phyloP scores from a whole-genome alignment of 2,329 filamentous ascomycete species.

The Albophoma yamanashiensis region DNA sequence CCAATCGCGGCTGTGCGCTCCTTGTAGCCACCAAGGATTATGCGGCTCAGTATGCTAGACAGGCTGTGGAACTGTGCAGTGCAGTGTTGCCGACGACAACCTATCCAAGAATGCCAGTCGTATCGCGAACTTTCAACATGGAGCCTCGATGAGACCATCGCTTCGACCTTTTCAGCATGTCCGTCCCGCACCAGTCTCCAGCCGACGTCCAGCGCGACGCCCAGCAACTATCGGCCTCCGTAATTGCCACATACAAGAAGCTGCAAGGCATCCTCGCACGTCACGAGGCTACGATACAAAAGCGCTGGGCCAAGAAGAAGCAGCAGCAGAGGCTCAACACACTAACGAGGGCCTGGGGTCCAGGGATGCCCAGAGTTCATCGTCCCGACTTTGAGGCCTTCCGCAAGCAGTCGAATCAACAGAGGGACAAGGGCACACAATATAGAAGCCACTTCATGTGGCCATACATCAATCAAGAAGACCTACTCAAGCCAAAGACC shows the following conservation, averaged over 20 bases:
- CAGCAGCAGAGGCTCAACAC: slow-evolving; percentile 31
- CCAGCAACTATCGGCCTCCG: slow-evolving; percentile 1
- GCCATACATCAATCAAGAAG: slow-evolving; percentile 48
- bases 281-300: slow-evolving; percentile 39
- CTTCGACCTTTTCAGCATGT: no score
- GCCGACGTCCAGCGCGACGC: slow-evolving; percentile 6
- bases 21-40: no score
- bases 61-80: no score
- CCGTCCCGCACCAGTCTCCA: neutral
- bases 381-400: slow-evolving; percentile 38
- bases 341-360: slow-evolving; percentile 33
- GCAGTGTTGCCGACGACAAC: neutral
- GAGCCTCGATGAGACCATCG: no score
- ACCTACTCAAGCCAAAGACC: slow-evolving; percentile 30
- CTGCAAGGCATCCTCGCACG: slow-evolving; percentile 33
- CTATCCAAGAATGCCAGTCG: no score
- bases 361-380: slow-evolving; percentile 35
- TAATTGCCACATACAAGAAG: slow-evolving; percentile 22
- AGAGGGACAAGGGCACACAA: slow-evolving; percentile 8
- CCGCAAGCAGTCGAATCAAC: slow-evolving; percentile 8
- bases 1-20: no score
- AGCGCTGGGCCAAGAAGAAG: slow-evolving; percentile 44
- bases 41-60: no score
- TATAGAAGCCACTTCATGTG: slow-evolving; percentile 30
- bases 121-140: no score